Conservation (phyloP, 2,329 filamentous ascomycete species). For the Coccinonectria pachysandricola region DNA sequence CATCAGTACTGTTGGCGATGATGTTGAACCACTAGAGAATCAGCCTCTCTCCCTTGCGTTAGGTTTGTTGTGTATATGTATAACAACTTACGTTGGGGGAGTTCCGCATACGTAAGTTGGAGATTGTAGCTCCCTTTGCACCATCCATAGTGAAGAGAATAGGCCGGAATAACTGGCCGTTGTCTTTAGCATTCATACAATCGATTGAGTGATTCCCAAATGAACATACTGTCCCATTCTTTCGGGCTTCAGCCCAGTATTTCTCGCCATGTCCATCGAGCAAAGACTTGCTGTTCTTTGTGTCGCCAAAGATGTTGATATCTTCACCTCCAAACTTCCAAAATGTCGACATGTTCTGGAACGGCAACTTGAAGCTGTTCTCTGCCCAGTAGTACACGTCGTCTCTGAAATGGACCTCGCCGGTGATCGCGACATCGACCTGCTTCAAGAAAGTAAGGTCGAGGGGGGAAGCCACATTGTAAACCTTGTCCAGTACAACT, state of each 20-base stretch:
- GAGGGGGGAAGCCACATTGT: constrained; percentile 53
- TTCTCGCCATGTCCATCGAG: constrained; percentile 36
- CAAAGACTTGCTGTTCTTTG: constrained; percentile 53
- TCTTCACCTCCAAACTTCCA: constrained; percentile 24
- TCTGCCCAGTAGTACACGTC: constrained; percentile 61
- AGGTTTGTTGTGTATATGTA: fast-evolving
- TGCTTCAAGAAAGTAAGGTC: constrained; percentile 54
- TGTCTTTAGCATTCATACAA: constrained; percentile 39
- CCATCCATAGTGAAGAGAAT: constrained; percentile 15
- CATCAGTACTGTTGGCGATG: constrained; percentile 53
- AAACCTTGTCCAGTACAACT: constrained; percentile 48
- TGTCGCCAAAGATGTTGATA: constrained; percentile 57
- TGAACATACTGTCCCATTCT: constrained; percentile 11
- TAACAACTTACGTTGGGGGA: constrained; percentile 26
- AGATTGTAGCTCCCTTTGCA: constrained; percentile 43
- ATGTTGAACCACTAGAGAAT: constrained; percentile 36
- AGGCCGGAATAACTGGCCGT: constrained; percentile 10
- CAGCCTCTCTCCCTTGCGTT: neutral
- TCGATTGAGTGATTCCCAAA: constrained; percentile 32
- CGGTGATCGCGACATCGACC: constrained; percentile 49
- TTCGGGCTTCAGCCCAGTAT: constrained; percentile 13
- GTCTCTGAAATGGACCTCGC: constrained; percentile 51
- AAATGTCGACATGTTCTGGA: constrained; percentile 49
- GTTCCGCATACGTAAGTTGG: constrained; percentile 50
- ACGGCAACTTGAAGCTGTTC: constrained; percentile 52